These are phyloP conservation scores for Parsonsia alboflavescens DNA, from an alignment of 257 asterid genomes.

Conservation along the genomic window DNA sequence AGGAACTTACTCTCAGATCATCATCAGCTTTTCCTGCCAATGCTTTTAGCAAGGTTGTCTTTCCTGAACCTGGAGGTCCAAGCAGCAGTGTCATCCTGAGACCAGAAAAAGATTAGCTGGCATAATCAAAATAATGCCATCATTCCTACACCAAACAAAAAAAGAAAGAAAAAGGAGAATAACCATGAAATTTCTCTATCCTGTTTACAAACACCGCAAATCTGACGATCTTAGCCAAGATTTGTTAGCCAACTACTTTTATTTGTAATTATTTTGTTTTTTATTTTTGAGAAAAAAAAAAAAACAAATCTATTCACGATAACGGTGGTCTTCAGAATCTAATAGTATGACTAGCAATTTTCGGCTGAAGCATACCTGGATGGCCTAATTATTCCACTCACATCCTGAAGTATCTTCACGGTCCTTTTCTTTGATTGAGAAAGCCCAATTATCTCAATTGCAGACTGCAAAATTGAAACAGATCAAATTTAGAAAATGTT, in stretches of 20 bases:
- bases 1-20: conserved; percentile 50
- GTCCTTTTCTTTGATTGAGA: conserved; percentile 63
- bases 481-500: conserved; percentile 7
- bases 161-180: background rate
- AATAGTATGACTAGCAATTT: background rate
- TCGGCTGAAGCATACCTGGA: conserved; percentile 47
- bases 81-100: conserved; percentile 80
- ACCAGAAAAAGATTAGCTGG: background rate
- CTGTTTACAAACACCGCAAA: background rate
- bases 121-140: background rate
- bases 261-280: background rate
- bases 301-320: background rate
- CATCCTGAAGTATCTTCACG: conserved; percentile 62
- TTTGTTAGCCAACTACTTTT: background rate
- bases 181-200: background rate
- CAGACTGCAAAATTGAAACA: conserved; percentile 30
- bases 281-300: too few species aligned
- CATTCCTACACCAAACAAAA: background rate
- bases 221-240: background rate
- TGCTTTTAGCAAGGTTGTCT: conserved; percentile 71
- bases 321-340: background rate
- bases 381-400: conserved; percentile 70
- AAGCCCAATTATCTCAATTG: conserved; percentile 53
- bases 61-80: conserved; percentile 95
- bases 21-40: conserved; percentile 76